Evolutionary conservation across 140 eudicot species (phyloP).

Genomic region (Stevia rebaudiana): DNA sequence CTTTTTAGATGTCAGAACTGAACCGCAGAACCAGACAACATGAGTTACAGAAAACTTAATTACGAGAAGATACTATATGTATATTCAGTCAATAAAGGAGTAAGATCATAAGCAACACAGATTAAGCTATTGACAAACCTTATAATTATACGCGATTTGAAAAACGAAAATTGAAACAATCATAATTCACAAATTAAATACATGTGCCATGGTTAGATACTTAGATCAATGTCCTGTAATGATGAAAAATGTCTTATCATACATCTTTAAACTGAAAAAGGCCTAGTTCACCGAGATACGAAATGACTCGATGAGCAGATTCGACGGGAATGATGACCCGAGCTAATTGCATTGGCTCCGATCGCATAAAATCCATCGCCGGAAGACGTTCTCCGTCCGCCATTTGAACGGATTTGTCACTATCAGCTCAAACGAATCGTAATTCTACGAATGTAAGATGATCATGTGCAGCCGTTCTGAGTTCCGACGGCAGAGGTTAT

Average conservation of each 20-base stretch:
- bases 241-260: constrained; percentile 4
- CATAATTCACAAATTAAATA: constrained; percentile 1
- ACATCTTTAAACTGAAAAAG: constrained; percentile 89
- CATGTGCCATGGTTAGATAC: not conserved
- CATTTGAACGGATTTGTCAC: constrained; percentile 24
- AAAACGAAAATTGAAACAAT: not conserved
- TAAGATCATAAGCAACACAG: not conserved
- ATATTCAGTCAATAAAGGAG: not conserved
- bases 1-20: not conserved
- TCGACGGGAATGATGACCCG: constrained; percentile 75
- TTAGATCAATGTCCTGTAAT: not conserved
- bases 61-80: too few relatives aligned
- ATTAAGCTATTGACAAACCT: not conserved
- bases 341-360: constrained; percentile 77
- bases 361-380: constrained; percentile 78
- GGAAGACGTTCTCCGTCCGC: constrained; percentile 34
- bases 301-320: constrained; percentile 75
- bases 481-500: not conserved
- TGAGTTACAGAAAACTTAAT: not conserved
- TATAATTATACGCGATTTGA: not conserved
- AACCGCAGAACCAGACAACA: not conserved
- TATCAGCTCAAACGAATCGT: constrained; percentile 9
- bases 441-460: constrained; percentile 5
- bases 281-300: constrained; percentile 82
- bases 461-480: not conserved